Evolutionary conservation across 2,329 filamentous ascomycete genomes (phyloP).

Genomic region (Ophiocordyceps robertsii): DNA sequence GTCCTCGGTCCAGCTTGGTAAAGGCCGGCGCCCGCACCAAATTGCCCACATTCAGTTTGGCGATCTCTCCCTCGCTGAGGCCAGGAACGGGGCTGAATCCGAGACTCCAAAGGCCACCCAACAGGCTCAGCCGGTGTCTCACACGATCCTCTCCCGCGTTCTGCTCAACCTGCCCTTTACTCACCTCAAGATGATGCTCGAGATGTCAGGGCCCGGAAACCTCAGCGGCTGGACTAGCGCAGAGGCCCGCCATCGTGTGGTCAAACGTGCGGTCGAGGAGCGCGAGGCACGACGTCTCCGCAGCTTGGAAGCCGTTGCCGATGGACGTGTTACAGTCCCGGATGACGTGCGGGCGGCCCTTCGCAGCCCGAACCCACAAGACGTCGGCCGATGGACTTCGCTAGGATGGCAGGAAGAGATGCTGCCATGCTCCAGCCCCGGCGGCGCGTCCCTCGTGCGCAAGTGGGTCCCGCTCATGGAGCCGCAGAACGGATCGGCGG

Average conservation of each 20-base stretch:
- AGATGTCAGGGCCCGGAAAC: conserved; percentile 39
- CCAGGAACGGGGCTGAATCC: conserved; percentile 11
- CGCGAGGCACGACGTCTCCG: conserved; percentile 42
- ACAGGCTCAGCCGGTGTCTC: conserved; percentile 18
- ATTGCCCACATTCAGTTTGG: conserved; percentile 58
- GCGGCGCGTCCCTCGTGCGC: conserved; percentile 28
- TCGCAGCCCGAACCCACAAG: conserved; percentile 22
- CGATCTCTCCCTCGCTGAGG: conserved; percentile 36
- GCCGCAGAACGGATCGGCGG: conserved; percentile 8
- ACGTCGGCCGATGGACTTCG: conserved; percentile 29
- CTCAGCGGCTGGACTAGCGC: conserved; percentile 35
- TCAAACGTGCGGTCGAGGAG: conserved; percentile 38
- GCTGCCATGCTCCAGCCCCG: conserved; percentile 20
- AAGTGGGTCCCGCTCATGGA: conserved; percentile 27
- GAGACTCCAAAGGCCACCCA: conserved; percentile 16
- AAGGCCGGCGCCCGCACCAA: conserved; percentile 31
- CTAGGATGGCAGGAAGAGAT: conserved; percentile 37
- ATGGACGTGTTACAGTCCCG: conserved; percentile 20
- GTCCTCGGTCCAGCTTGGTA: conserved; percentile 20
- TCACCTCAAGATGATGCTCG: conserved; percentile 51
- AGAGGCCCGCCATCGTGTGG: conserved; percentile 32
- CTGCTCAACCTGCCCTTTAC: conserved; percentile 58
- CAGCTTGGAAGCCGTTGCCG: conserved; percentile 27
- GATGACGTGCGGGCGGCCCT: conserved; percentile 21
- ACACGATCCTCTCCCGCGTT: conserved; percentile 47